Evolutionary conservation across 345 rosid genomes (phyloP).

Genomic region (Mallotus nudiflorus): DNA sequence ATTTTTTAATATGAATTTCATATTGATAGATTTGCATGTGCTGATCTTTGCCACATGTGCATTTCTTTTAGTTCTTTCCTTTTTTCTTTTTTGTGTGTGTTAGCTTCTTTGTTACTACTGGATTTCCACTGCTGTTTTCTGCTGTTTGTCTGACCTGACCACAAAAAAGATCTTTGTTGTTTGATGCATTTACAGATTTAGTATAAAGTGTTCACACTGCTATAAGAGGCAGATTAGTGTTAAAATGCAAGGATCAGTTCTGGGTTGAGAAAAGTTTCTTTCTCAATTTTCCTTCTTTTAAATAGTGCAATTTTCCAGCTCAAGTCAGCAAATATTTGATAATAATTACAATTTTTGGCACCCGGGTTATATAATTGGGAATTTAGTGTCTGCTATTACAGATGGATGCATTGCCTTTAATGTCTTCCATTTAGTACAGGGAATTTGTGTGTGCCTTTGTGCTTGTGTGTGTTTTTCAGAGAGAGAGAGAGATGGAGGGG

Average conservation of each 20-base stretch:
- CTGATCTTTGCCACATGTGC: conserved; percentile 10
- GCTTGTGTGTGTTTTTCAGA: too few species aligned
- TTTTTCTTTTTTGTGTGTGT: neutral
- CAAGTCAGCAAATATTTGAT: neutral
- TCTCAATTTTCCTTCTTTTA: neutral
- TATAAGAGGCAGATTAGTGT: neutral
- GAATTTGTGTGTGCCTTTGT: too few species aligned
- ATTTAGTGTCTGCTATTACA: neutral
- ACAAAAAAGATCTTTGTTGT: neutral
- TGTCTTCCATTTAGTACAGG: too few species aligned
- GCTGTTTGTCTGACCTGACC: conserved; percentile 6
- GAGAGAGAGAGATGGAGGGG: neutral
- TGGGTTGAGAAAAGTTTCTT: conserved; percentile 8
- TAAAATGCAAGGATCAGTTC: conserved; percentile 6
- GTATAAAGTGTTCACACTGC: neutral
- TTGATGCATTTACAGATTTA: conserved; percentile 15
- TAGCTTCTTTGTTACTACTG: conserved; percentile 16
- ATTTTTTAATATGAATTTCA: neutral
- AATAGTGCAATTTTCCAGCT: neutral
- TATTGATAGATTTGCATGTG: conserved; percentile 7
- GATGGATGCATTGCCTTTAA: neutral
- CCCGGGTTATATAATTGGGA: too few species aligned
- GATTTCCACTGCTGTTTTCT: neutral
- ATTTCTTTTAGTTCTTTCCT: conserved; percentile 6
- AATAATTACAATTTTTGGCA: neutral